Evolutionary conservation across 257 asterid species (phyloP).

Genomic region (Petunia secreta): DNA sequence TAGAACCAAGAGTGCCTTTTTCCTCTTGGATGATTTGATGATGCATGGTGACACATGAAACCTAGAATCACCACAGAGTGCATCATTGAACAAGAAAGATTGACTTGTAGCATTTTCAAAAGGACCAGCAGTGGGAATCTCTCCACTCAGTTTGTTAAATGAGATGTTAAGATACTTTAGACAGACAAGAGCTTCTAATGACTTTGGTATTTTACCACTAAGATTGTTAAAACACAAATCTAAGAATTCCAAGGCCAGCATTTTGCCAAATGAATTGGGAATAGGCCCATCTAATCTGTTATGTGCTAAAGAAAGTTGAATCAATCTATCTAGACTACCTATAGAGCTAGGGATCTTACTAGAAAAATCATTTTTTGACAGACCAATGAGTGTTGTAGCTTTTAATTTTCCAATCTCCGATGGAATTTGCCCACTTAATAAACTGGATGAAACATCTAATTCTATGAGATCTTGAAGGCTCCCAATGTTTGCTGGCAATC

Average conservation of each 20-base stretch:
- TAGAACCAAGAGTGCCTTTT: not conserved
- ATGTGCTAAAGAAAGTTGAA: not conserved
- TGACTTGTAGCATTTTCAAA: not conserved
- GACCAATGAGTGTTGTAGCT: not conserved
- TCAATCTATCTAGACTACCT: not conserved
- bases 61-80: not conserved
- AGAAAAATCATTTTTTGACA: not conserved
- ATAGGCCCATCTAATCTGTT: not conserved
- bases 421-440: not conserved
- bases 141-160: not conserved
- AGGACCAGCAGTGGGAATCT: slow-evolving; percentile 13
- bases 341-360: not conserved
- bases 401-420: not conserved
- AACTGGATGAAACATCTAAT: not conserved
- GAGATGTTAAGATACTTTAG: not conserved
- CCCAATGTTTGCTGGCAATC: not conserved
- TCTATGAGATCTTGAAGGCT: not conserved
- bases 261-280: not conserved
- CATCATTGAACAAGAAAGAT: slow-evolving; percentile 11
- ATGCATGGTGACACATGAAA: not conserved
- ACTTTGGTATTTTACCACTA: not conserved
- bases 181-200: not conserved
- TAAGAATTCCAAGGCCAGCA: not conserved
- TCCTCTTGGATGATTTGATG: not conserved
- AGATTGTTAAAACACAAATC: not conserved